phyloP scores from a whole-genome alignment of 352 stramenopile species.

The Aphanomyces invadans region DNA sequence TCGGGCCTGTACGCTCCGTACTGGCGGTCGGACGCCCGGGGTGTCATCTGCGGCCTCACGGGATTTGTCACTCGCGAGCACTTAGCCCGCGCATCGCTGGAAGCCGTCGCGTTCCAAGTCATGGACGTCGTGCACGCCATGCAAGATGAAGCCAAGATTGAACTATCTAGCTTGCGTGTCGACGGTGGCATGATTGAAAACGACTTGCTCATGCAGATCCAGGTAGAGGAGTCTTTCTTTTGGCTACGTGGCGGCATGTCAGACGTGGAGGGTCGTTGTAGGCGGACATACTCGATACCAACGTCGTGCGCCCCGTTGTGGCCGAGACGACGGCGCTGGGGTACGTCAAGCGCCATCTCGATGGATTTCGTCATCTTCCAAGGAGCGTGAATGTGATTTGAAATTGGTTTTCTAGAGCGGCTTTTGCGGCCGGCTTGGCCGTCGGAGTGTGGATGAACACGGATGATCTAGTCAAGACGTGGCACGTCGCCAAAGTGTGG shows the following conservation, averaged over 20 bases:
- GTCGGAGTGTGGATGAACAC: slow-evolving; percentile 92
- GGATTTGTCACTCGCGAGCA: slow-evolving; percentile 92
- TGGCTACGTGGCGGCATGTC: too few relatives aligned
- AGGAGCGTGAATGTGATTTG: too few relatives aligned
- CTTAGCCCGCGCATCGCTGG: slow-evolving; percentile 92
- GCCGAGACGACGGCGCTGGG: slow-evolving; percentile 97
- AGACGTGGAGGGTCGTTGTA: too few relatives aligned
- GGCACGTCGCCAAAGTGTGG: slow-evolving; percentile 67
- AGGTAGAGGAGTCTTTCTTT: too few relatives aligned
- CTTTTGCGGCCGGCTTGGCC: slow-evolving; percentile 95
- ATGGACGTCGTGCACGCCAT: slow-evolving; percentile 93
- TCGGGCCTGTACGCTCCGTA: slow-evolving; percentile 95
- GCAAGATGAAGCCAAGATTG: slow-evolving; percentile 86
- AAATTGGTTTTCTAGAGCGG: slow-evolving; percentile 56
- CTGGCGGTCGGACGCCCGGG: slow-evolving; percentile 95
- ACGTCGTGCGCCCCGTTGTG: slow-evolving; percentile 89
- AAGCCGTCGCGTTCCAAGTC: slow-evolving; percentile 95
- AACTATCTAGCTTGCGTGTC: slow-evolving; percentile 90
- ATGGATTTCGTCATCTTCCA: too few relatives aligned
- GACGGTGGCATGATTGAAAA: slow-evolving; percentile 98
- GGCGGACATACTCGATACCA: slow-evolving; percentile 90
- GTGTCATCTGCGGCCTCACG: slow-evolving; percentile 94
- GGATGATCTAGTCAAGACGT: slow-evolving; percentile 79
- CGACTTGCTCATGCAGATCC: slow-evolving; percentile 97
- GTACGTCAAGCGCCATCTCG: too few relatives aligned